Conservation (phyloP, 2,329 filamentous ascomycete species). For the Pseudogymnoascus destructans region DNA sequence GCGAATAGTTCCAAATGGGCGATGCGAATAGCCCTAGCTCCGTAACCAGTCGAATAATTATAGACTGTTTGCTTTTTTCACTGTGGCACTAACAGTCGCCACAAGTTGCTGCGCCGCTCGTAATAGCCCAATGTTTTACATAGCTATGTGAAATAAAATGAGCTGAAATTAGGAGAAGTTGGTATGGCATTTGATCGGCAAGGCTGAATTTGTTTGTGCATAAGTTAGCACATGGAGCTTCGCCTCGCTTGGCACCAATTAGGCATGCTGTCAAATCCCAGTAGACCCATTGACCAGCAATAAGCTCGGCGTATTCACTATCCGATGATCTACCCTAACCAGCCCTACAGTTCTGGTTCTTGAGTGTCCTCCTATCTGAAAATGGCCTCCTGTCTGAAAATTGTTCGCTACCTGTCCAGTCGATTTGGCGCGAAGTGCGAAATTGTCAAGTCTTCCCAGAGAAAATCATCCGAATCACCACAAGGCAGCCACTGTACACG, state of each 20-base stretch:
- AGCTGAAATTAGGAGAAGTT: neutral
- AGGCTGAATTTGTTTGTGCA: neutral
- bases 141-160: neutral
- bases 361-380: neutral
- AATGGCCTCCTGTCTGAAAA: neutral
- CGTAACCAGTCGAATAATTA: neutral
- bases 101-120: neutral
- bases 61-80: neutral
- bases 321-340: neutral
- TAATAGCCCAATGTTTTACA: neutral
- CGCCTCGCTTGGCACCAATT: neutral
- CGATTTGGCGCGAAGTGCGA: neutral
- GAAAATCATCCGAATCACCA: neutral
- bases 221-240: neutral
- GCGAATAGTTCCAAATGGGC: neutral
- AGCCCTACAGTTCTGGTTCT: neutral
- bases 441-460: neutral
- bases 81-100: neutral
- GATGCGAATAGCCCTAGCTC: neutral
- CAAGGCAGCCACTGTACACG: neutral
- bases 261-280: neutral
- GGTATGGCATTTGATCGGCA: neutral
- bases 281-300: neutral
- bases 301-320: conserved; percentile 4
- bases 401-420: neutral